Evolutionary conservation across 2,329 filamentous ascomycete genomes (phyloP), one percentile per base, ranked within the genome.

Genomic region (Fusarium anguioides): DNA sequence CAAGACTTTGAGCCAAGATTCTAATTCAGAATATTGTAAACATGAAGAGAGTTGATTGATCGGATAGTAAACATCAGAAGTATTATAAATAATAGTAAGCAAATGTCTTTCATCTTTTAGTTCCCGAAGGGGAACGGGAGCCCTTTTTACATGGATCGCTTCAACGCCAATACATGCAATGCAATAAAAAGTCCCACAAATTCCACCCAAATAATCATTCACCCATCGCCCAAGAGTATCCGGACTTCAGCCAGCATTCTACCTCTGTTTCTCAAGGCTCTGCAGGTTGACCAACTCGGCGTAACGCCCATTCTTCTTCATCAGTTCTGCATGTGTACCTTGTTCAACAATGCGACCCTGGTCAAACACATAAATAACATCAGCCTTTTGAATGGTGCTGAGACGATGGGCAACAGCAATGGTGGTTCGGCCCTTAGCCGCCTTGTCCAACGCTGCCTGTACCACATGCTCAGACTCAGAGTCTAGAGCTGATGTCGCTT

Each of bases 281-380:
- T 96, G 92, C 70, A 95, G 80, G 68, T 91, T 92, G 45, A 95
- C 92, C 67, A 96, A 78, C 80, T 95, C 92, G 11, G 87, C 89
- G 75, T 96, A 96, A 45, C 91, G 84, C 5, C 91, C 91, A 66
- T 88, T 88, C 75, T 83, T 85, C 68, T 83, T 84, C 85, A 92
- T 89, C 72, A 95, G 76, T 75, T 93, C 91, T 1, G 81, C 73
- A 75, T 98, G 95, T 10, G 89, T 93, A 7, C 95, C 95, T 69
- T 87, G 86, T 81, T 98, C 95, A 2, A 96, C 91, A 40, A 98
- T 87, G 60, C 88, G 86, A 9, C 95, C 96, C 72, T 92, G 89
- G 77, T 97, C 94, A 76, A 98, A 96, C n/a, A 98, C 95, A 69
- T 96, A 97, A 72, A 98, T 98, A 46, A 95, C 82, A 75, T 98